phyloP scores from a whole-genome alignment of 805 yeast species.

The Alloascoidea hylecoeti region DNA sequence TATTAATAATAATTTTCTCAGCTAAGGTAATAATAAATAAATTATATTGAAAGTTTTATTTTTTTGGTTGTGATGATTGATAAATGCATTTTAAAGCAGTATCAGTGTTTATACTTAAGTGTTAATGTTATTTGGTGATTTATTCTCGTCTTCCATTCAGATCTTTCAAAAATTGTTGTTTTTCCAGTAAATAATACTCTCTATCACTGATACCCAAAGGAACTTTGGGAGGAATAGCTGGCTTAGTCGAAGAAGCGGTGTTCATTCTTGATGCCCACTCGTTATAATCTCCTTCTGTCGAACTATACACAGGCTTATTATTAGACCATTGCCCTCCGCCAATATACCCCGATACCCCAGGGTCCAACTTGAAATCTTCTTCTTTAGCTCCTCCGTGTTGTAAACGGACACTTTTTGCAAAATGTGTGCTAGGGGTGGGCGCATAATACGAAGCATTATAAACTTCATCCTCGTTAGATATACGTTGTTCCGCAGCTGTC shows the following conservation, averaged over 20 bases:
- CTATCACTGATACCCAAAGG: background rate
- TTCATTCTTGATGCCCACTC: background rate
- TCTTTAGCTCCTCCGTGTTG: background rate
- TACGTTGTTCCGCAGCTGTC: background rate
- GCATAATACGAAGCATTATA: background rate
- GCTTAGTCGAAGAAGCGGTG: background rate
- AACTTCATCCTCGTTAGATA: background rate
- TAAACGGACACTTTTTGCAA: background rate
- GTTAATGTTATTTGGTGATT: no score
- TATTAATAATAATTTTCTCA: no score
- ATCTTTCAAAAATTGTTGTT: background rate
- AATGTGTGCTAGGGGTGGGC: background rate
- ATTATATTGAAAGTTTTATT: no score
- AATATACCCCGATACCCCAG: background rate
- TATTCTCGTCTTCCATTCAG: background rate
- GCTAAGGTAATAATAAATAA: no score
- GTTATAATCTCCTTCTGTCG: background rate
- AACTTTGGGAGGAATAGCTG: conserved; percentile 1
- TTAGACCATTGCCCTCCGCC: background rate
- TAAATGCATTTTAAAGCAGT: no score
- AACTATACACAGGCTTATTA: background rate
- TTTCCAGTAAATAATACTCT: background rate
- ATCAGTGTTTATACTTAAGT: no score
- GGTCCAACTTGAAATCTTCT: background rate
- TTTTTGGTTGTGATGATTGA: no score